phyloP scores from a whole-genome alignment of 805 yeast genomes.

The Ogataea pilisensis region DNA sequence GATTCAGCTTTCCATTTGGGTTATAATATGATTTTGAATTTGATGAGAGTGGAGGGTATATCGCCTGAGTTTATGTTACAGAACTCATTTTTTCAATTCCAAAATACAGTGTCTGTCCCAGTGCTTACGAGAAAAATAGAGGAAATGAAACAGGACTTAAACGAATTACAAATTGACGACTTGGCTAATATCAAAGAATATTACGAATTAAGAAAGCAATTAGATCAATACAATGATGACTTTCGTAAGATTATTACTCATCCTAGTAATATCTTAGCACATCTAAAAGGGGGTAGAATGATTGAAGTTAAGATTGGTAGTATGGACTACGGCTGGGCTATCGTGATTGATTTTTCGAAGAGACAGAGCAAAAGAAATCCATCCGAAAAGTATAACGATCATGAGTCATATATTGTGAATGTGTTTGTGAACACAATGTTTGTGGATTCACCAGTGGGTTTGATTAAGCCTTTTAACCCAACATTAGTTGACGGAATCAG shows the following conservation, averaged over 20 bases:
- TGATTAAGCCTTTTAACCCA: conserved; percentile 75
- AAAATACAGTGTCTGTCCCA: conserved; percentile 89
- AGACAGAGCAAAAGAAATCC: conserved; percentile 56
- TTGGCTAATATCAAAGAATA: conserved; percentile 73
- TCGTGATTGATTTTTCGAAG: conserved; percentile 72
- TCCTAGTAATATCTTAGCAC: conserved; percentile 81
- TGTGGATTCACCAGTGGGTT: conserved; percentile 77
- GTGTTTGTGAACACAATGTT: conserved; percentile 78
- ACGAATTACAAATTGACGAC: conserved; percentile 59
- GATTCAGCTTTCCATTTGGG: conserved; percentile 98
- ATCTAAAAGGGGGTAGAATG: conserved; percentile 85
- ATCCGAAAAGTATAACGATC: conserved; percentile 63
- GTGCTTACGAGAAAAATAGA: conserved; percentile 62
- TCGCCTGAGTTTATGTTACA: conserved; percentile 98
- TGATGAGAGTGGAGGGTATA: conserved; percentile 96
- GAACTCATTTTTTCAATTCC: conserved; percentile 91
- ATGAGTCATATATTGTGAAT: conserved; percentile 83
- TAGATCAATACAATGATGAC: conserved; percentile 68
- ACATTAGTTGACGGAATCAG: conserved; percentile 83
- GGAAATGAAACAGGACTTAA: conserved; percentile 47
- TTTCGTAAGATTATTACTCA: conserved; percentile 80
- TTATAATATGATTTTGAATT: conserved; percentile 92
- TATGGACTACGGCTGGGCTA: conserved; percentile 93
- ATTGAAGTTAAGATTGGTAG: conserved; percentile 59
- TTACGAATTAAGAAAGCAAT: conserved; percentile 73